Percentiles rank a stretch among this genome's conserved stretches.
phyloP scores from a whole-genome alignment of 306 rosid genomes.

The Malus asiatica region DNA sequence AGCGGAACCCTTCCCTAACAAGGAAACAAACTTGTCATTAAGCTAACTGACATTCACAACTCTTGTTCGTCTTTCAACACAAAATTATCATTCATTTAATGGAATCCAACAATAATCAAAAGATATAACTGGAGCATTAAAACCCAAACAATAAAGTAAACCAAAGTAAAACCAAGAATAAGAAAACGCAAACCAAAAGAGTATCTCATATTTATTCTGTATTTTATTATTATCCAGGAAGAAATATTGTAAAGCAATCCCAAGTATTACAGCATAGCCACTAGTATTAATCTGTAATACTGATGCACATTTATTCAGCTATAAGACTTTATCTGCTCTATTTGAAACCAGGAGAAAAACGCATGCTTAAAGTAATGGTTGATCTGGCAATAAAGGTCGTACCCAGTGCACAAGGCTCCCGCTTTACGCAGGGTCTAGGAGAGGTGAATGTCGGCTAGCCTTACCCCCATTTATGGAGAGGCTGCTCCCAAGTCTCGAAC shows the following conservation, averaged over 20 bases:
- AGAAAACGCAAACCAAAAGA: neutral
- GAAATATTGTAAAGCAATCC: neutral
- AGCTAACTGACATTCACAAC: constrained; percentile 14
- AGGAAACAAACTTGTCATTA: constrained; percentile 20
- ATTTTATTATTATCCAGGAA: neutral
- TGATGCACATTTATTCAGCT: neutral
- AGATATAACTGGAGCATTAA: neutral
- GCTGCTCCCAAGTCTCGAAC: too few relatives aligned
- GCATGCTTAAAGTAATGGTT: neutral
- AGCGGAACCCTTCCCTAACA: constrained; percentile 88
- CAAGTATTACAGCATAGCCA: neutral
- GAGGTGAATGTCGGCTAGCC: too few relatives aligned
- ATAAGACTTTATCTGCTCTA: neutral
- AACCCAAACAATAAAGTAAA: neutral
- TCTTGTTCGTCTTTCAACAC: constrained; percentile 1
- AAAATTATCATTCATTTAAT: constrained; percentile 9
- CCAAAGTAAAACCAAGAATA: neutral
- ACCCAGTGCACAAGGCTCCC: too few relatives aligned
- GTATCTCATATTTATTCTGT: neutral
- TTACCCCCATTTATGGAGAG: too few relatives aligned
- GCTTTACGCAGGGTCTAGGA: too few relatives aligned
- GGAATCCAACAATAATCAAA: neutral
- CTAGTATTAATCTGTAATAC: neutral
- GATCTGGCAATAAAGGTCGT: neutral
- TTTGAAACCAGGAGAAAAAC: neutral